These are phyloP conservation scores for Mariannaea sp. DNA, from an alignment of 2,329 filamentous ascomycete genomes.

Conservation along the genomic window DNA sequence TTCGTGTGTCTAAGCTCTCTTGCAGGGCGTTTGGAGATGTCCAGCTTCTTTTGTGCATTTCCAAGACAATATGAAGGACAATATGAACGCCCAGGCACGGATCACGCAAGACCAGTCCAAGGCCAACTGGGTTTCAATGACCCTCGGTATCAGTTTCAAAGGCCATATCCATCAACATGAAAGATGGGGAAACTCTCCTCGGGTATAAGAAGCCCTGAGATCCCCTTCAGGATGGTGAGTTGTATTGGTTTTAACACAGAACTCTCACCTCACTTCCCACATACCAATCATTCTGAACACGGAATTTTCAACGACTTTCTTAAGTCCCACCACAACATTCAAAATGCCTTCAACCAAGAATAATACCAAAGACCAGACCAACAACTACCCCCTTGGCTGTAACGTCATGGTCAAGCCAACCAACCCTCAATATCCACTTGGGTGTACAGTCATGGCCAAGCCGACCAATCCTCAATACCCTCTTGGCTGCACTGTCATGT, in stretches of 20 bases:
- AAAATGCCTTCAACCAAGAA: slow-evolving; percentile 42
- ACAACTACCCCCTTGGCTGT: slow-evolving; percentile 38
- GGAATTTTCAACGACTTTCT: slow-evolving; percentile 31
- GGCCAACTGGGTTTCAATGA: neutral
- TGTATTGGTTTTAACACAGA: slow-evolving; percentile 18
- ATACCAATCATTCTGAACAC: slow-evolving; percentile 37
- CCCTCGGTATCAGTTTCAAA: neutral
- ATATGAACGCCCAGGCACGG: slow-evolving; percentile 14
- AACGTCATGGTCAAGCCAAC: slow-evolving; percentile 39
- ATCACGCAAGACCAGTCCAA: neutral
- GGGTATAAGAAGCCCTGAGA: slow-evolving; percentile 30
- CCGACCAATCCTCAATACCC: slow-evolving; percentile 32
- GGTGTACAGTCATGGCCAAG: slow-evolving; percentile 40
- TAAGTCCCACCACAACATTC: slow-evolving; percentile 37
- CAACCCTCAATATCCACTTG: slow-evolving; percentile 35
- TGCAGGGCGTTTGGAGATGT: neutral
- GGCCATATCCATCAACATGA: neutral
- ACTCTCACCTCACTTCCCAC: slow-evolving; percentile 24
- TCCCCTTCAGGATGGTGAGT: slow-evolving; percentile 2
- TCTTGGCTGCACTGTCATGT: slow-evolving; percentile 44
- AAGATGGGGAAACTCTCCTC: neutral
- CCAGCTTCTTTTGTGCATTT: neutral
- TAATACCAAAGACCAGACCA: slow-evolving; percentile 34
- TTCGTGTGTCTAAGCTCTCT: neutral
- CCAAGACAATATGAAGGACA: slow-evolving; percentile 9